phyloP scores from a whole-genome alignment of 202 grass and related monocot genomes.

The Setaria italica region DNA sequence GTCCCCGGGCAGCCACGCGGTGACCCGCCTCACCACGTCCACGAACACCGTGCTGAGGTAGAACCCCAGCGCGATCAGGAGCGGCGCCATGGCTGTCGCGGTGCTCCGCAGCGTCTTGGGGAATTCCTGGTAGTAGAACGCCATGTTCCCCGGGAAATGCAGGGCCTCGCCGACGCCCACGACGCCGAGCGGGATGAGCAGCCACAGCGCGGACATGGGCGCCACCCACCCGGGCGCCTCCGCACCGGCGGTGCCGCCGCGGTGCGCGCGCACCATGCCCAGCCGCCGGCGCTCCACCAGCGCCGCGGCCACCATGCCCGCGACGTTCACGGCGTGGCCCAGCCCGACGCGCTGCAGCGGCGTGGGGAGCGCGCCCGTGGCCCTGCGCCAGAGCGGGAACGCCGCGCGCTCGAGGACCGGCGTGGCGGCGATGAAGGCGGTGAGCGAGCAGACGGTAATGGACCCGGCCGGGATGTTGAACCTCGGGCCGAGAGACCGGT shows the following conservation, averaged over 20 bases:
- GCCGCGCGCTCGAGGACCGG: conserved; percentile 40
- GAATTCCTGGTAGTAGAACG: conserved; percentile 72
- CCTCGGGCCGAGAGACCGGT: conserved; percentile 50
- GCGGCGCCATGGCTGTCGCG: conserved; percentile 55
- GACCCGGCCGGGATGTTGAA: conserved; percentile 64
- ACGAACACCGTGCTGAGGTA: conserved; percentile 68
- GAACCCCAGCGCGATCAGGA: conserved; percentile 54
- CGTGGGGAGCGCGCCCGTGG: conserved; percentile 30
- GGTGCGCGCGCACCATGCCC: conserved; percentile 9
- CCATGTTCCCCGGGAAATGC: conserved; percentile 66
- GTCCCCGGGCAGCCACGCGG: conserved; percentile 60
- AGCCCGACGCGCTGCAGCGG: conserved; percentile 60
- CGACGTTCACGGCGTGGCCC: conserved; percentile 50
- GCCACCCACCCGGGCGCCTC: conserved; percentile 31
- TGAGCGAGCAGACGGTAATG: conserved; percentile 40
- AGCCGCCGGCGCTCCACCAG: conserved; percentile 44
- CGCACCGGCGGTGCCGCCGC: neutral
- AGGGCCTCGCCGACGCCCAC: conserved; percentile 58
- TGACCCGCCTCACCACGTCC: conserved; percentile 37
- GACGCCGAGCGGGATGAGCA: conserved; percentile 48
- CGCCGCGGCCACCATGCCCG: conserved; percentile 37
- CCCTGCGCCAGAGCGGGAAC: conserved; percentile 47
- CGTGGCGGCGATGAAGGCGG: conserved; percentile 28
- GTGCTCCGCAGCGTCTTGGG: conserved; percentile 59
- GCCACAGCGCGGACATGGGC: conserved; percentile 70